Percentiles rank a stretch among this genome's conserved stretches.
Evolutionary conservation across 805 yeast genomes (phyloP).

Genomic region (Candida tibetensis): DNA sequence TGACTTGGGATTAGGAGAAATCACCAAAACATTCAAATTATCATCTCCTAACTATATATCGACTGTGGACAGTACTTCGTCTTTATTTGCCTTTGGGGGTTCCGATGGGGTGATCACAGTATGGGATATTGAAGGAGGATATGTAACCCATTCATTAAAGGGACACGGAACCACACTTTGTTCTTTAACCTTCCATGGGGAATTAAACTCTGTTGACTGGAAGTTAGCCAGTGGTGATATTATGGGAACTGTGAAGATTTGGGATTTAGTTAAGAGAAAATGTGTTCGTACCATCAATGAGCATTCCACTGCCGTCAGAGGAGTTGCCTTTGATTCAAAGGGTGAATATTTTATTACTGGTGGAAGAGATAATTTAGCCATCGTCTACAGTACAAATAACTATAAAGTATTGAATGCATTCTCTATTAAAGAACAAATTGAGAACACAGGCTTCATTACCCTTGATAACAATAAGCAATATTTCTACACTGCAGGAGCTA

Average conservation of each 20-base stretch:
- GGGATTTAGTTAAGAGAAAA: constrained; percentile 74
- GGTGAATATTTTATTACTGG: constrained; percentile 68
- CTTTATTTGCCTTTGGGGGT: constrained; percentile 89
- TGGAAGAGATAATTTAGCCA: constrained; percentile 81
- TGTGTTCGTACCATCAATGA: constrained; percentile 62
- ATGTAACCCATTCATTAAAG: constrained; percentile 81
- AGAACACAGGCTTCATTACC: constrained; percentile 59
- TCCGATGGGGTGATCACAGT: constrained; percentile 91
- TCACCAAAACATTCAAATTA: constrained; percentile 54
- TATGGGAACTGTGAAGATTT: constrained; percentile 53
- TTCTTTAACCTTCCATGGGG: constrained; percentile 70
- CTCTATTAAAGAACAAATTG: constrained; percentile 72
- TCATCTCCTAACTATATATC: constrained; percentile 82
- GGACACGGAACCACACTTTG: constrained; percentile 93
- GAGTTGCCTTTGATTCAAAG: constrained; percentile 57
- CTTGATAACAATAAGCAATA: constrained; percentile 28
- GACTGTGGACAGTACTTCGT: constrained; percentile 73
- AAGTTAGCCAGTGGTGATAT: constrained; percentile 69
- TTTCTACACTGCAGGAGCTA: constrained; percentile 77
- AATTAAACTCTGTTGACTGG: constrained; percentile 67
- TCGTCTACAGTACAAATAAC: constrained; percentile 50
- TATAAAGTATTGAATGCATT: constrained; percentile 61
- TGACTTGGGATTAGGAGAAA: constrained; percentile 36
- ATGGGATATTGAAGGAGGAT: constrained; percentile 88
- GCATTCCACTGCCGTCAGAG: constrained; percentile 84